Evolutionary conservation across 2,329 filamentous ascomycete genomes (phyloP).

Genomic region (Penicillium concentricum): DNA sequence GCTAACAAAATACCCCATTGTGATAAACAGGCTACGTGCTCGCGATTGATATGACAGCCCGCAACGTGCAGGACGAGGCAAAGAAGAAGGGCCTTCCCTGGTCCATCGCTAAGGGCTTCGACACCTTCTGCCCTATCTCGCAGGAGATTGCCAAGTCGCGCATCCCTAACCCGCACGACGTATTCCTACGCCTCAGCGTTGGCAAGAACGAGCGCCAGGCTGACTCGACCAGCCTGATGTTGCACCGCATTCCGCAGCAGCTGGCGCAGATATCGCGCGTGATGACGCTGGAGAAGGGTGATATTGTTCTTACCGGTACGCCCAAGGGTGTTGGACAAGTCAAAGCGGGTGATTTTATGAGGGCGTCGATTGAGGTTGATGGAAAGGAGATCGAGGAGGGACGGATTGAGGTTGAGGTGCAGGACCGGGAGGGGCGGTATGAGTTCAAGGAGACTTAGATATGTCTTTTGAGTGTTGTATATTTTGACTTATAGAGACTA

Average conservation of each 20-base stretch:
- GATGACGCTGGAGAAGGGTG: constrained; percentile 89
- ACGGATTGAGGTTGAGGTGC: constrained; percentile 77
- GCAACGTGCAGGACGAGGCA: constrained; percentile 92
- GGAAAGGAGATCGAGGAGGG: constrained; percentile 84
- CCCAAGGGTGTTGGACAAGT: constrained; percentile 93
- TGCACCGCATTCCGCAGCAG: constrained; percentile 84
- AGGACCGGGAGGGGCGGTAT: constrained; percentile 75
- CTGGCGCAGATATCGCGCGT: constrained; percentile 90
- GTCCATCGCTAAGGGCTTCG: constrained; percentile 95
- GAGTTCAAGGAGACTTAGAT: constrained; percentile 68
- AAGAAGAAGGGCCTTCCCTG: constrained; percentile 97
- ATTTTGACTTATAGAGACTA: neutral
- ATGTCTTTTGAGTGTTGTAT: neutral
- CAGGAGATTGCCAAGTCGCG: constrained; percentile 73
- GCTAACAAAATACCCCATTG: neutral
- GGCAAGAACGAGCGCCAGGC: constrained; percentile 76
- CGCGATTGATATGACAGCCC: constrained; percentile 94
- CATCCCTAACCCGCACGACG: constrained; percentile 84
- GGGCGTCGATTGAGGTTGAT: constrained; percentile 73
- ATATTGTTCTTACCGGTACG: constrained; percentile 94
- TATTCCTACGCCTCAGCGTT: constrained; percentile 81
- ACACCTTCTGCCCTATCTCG: constrained; percentile 91
- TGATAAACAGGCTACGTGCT: constrained; percentile 70
- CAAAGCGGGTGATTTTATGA: constrained; percentile 81
- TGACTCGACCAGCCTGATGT: constrained; percentile 90